These are phyloP conservation scores for Pleurotus tuoliensis DNA, from an alignment of 768 basidiomycete genomes.

Conservation along the genomic window DNA sequence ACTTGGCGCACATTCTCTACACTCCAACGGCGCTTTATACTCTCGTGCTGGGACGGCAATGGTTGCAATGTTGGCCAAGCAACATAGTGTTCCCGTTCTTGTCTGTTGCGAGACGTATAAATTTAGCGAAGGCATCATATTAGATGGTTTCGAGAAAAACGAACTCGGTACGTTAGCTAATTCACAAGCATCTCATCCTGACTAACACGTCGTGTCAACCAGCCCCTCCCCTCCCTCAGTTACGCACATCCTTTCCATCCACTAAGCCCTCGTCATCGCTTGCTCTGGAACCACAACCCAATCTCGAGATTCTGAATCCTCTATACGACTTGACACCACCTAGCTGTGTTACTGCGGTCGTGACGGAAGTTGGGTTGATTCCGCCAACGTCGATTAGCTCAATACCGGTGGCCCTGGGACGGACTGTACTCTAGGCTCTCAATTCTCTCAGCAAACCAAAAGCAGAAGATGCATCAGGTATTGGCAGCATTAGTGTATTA, in stretches of 20 bases:
- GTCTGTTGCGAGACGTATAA: slow-evolving; percentile 99
- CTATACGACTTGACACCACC: slow-evolving; percentile 95
- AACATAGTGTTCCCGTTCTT: slow-evolving; percentile 85
- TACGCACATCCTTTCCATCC: slow-evolving; percentile 25
- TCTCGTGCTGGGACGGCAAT: slow-evolving; percentile 93
- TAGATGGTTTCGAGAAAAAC: slow-evolving; percentile 95
- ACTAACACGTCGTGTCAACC: not conserved
- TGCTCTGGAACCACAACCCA: slow-evolving; percentile 29
- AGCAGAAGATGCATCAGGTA: not conserved
- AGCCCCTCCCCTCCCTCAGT: slow-evolving; percentile 21
- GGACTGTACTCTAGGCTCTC: slow-evolving; percentile 32
- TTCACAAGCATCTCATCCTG: not conserved
- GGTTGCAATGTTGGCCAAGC: slow-evolving; percentile 94
- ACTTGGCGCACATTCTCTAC: slow-evolving; percentile 90
- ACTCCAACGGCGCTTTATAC: slow-evolving; percentile 92
- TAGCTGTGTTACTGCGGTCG: slow-evolving; percentile 88
- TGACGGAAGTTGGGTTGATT: slow-evolving; percentile 95
- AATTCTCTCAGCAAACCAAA: no score
- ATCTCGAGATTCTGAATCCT: slow-evolving; percentile 79
- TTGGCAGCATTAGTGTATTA: not conserved
- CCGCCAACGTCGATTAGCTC: slow-evolving; percentile 89
- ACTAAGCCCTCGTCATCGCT: slow-evolving; percentile 11
- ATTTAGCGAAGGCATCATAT: slow-evolving; percentile 86
- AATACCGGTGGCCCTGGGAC: slow-evolving; percentile 69
- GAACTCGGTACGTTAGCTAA: slow-evolving; percentile 68